Conservation (phyloP, 2,329 filamentous ascomycete genomes). For the Ascosphaera aggregata region DNA sequence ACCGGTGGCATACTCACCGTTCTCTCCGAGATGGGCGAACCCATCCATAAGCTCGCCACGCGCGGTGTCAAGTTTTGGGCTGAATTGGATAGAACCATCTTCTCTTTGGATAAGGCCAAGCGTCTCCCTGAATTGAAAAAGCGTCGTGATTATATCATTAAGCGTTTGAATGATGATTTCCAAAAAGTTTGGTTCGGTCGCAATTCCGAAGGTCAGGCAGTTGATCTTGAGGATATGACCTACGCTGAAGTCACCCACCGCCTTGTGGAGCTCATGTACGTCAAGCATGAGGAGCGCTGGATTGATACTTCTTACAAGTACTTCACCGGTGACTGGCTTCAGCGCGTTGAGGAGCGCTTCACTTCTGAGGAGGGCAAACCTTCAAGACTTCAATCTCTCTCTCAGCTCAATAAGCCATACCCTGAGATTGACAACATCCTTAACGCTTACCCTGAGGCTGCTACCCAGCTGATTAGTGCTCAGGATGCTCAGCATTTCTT, state of each 20-base stretch:
- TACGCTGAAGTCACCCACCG: conserved; percentile 71
- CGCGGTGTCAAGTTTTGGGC: conserved; percentile 93
- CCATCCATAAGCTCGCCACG: conserved; percentile 95
- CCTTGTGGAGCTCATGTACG: conserved; percentile 75
- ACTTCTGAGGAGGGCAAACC: conserved; percentile 45
- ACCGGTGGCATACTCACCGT: conserved; percentile 92
- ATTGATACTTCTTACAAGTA: conserved; percentile 65
- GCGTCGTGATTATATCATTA: conserved; percentile 74
- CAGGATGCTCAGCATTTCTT: conserved; percentile 97
- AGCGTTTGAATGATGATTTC: conserved; percentile 88
- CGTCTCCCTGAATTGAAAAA: conserved; percentile 71
- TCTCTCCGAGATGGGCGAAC: conserved; percentile 96
- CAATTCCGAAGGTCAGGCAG: conserved; percentile 55
- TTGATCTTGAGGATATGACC: conserved; percentile 89
- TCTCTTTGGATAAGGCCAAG: conserved; percentile 88
- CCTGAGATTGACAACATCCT: conserved; percentile 56
- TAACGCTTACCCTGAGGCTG: conserved; percentile 61
- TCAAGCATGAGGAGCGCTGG: conserved; percentile 78
- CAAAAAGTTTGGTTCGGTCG: conserved; percentile 93
- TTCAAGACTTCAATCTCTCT: conserved; percentile 73
- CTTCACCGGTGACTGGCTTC: conserved; percentile 86
- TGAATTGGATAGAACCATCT: conserved; percentile 98
- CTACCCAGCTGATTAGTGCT: conserved; percentile 83
- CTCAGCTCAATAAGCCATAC: conserved; percentile 67
- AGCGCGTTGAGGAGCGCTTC: conserved; percentile 91